Conservation (phyloP, 2,329 filamentous ascomycete genomes). For the Epichloe bromicola region DNA sequence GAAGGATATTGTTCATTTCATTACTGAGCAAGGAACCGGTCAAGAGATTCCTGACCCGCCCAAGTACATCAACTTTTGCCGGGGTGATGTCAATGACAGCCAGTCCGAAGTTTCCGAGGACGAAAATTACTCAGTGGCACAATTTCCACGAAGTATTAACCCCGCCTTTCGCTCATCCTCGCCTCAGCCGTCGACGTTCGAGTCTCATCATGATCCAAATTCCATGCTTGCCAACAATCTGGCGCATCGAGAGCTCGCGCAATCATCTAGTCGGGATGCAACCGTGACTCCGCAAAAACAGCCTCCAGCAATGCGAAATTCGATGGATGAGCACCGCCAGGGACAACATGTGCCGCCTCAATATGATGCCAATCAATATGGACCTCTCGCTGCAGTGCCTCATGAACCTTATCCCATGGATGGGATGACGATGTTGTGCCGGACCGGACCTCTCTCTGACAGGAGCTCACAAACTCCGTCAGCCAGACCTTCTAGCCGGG, state of each 20-base stretch:
- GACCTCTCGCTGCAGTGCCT: constrained; percentile 56
- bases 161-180: constrained; percentile 93
- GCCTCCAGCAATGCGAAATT: constrained; percentile 8
- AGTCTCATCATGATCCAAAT: constrained; percentile 82
- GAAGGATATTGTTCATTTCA: constrained; percentile 83
- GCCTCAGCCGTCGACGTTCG: constrained; percentile 83
- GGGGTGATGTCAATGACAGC: constrained; percentile 70
- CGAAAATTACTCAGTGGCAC: constrained; percentile 83
- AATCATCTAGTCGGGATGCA: constrained; percentile 35
- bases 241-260: constrained; percentile 39
- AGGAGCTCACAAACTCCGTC: constrained; percentile 37
- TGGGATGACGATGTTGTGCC: constrained; percentile 95
- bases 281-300: constrained; percentile 37
- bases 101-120: constrained; percentile 77
- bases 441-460: constrained; percentile 53
- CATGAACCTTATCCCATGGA: constrained; percentile 92
- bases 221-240: constrained; percentile 59
- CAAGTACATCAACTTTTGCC: constrained; percentile 97
- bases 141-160: constrained; percentile 91
- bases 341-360: constrained; percentile 12
- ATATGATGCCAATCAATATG: constrained; percentile 40
- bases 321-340: constrained; percentile 10
- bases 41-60: constrained; percentile 96
- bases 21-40: constrained; percentile 76
- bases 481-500: constrained; percentile 67